Base-by-base conservation (phyloP, 2,329 filamentous ascomycete species). In the Truncatella angustata region DNA sequence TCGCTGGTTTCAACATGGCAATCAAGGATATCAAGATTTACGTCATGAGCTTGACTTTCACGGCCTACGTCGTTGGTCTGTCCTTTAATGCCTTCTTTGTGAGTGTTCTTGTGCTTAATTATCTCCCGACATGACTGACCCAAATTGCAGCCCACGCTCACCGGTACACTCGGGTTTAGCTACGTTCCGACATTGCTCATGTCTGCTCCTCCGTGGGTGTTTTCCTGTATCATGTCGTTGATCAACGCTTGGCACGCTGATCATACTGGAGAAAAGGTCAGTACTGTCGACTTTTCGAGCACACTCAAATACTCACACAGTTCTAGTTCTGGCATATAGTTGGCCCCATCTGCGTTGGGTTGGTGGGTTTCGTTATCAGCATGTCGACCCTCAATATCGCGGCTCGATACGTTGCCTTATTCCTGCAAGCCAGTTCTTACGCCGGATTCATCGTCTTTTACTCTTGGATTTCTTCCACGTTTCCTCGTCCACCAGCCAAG, bases 1-100 rank as follows among this genome's bases (percentile, higher is more conserved):
- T 81, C 54, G 73, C 74, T 7, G 83, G 83, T 9, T 64, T 84
- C 26, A 70, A 78, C 49, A 80, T 86, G 76, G 80, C 81, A 0
- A 61, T 84, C 46, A 82, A 79, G 64, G 84, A 86, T 55, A 14
- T 69, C 56, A 86, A 85, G 70, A 81, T 85, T 55, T 86, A 84
- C 60, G 60, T 86, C 54, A 80, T 86, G 78, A 84, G 84, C 75
- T 51, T 85, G 5, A 81, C 80, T 1, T 79, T 85, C 52, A 81
- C 79, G 3, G 79, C 81, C 3, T 85, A 85, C 55, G 80, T 85
- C 6, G 73, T 84, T 5, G 81, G 82, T 3, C 64, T 75, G 35
- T 79, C 79, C 0, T 83, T 82, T 65, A 82, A 82, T 56, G 79
- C 78, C 36, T 85, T 82, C 65, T 83, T 83, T 65, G 70, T 73